A percentile compares a stretch with the other conserved stretches of the same genome.
Conservation (phyloP, 768 basidiomycete genomes). For the Tulasnella sp. region DNA sequence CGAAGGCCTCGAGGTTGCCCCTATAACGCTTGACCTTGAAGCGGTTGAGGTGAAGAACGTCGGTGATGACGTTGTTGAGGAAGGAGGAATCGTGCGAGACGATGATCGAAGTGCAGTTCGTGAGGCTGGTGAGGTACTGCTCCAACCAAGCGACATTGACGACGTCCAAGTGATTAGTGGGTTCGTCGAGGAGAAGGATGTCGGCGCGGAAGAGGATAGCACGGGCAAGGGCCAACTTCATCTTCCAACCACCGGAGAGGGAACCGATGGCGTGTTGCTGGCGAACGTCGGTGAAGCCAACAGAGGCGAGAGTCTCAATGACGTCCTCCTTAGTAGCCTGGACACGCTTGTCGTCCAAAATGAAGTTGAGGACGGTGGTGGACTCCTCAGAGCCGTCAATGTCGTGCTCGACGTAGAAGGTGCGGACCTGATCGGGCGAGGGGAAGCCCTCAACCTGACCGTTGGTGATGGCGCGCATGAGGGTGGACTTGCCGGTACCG, state of each 20-base stretch:
- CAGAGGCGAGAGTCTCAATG: constrained; percentile 73
- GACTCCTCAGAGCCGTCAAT: constrained; percentile 93
- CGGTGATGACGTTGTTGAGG: constrained; percentile 97
- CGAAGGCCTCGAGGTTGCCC: constrained; percentile 92
- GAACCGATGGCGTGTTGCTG: constrained; percentile 80
- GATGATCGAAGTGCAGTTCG: constrained; percentile 92
- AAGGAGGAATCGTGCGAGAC: constrained; percentile 97
- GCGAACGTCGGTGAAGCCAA: constrained; percentile 85
- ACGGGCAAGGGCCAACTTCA: constrained; percentile 96
- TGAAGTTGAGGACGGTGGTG: constrained; percentile 84
- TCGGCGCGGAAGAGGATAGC: constrained; percentile 98
- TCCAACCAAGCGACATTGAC: constrained; percentile 98
- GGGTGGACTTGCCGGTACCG: constrained; percentile 94
- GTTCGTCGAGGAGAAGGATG: constrained; percentile 47
- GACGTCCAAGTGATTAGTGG: constrained; percentile 63
- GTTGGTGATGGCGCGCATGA: constrained; percentile 90
- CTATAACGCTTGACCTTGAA: constrained; percentile 95
- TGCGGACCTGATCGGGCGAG: constrained; percentile 92
- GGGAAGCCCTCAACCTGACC: constrained; percentile 99
- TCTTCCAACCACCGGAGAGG: constrained; percentile 98
- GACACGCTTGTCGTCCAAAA: constrained; percentile 76
- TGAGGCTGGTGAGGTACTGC: constrained; percentile 80
- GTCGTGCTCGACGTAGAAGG: constrained; percentile 99
- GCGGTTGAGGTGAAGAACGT: constrained; percentile 94
- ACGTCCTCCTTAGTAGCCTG: constrained; percentile 60